Percentiles rank a stretch among this genome's conserved stretches.
Conservation (phyloP, 495 filamentous ascomycete species). For the Neurospora sp. region DNA sequence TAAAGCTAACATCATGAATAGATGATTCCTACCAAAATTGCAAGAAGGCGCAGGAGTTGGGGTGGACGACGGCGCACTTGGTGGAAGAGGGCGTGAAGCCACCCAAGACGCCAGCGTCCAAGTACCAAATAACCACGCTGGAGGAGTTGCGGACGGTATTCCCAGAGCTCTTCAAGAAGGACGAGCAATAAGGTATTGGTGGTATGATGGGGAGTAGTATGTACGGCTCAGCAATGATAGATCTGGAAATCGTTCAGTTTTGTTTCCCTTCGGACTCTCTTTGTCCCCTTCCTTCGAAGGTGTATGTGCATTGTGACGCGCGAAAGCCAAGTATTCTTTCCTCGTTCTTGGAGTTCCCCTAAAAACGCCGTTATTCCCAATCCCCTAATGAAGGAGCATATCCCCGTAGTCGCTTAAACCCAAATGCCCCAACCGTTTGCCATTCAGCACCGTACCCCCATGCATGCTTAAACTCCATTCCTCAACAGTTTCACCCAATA, state of each 20-base stretch:
- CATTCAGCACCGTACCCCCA: not conserved
- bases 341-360: not conserved
- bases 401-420: not conserved
- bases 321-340: not conserved
- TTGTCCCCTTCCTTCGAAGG: not conserved
- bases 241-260: not conserved
- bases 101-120: constrained; percentile 49
- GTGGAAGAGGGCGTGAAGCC: constrained; percentile 56
- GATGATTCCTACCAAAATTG: constrained; percentile 79
- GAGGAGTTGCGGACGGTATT: constrained; percentile 64
- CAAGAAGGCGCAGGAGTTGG: constrained; percentile 56
- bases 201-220: not conserved
- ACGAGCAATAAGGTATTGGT: not conserved
- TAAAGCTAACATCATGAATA: constrained; percentile 21
- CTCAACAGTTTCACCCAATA: not conserved
- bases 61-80: constrained; percentile 75
- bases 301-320: not conserved
- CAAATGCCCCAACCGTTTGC: not conserved
- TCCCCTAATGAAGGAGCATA: not conserved
- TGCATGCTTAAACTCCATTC: not conserved
- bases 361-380: not conserved
- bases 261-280: not conserved
- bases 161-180: constrained; percentile 63
- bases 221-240: not conserved
- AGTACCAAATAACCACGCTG: constrained; percentile 59